A percentile compares a stretch with the other conserved stretches of the same genome.
phyloP scores from a whole-genome alignment of 2,329 filamentous ascomycete genomes.

The Dactylella cylindrospora region DNA sequence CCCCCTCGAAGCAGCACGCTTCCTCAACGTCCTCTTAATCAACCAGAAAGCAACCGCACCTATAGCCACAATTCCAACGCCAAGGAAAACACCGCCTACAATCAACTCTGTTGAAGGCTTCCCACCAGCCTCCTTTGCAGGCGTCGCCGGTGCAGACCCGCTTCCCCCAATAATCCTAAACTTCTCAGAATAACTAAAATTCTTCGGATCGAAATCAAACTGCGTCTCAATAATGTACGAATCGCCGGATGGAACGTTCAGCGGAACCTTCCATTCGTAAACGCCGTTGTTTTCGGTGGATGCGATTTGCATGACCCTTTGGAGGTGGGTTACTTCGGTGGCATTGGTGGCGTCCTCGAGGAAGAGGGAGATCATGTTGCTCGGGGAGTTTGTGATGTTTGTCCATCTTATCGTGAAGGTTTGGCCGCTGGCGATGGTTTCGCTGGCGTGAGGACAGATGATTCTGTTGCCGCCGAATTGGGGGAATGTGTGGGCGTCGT shows the following conservation, averaged over 20 bases:
- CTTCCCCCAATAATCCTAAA: slow-evolving; percentile 3
- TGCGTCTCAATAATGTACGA: slow-evolving; percentile 1
- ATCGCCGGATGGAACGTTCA: background rate
- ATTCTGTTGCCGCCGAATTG: slow-evolving; percentile 4
- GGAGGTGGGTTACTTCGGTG: background rate
- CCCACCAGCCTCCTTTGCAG: background rate
- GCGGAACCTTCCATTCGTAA: background rate
- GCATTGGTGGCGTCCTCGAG: slow-evolving; percentile 1
- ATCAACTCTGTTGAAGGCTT: background rate
- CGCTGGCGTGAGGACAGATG: background rate
- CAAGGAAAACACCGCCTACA: background rate
- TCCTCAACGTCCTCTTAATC: background rate
- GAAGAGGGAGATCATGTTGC: background rate
- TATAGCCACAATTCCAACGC: background rate
- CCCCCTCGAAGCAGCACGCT: background rate
- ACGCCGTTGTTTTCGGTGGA: slow-evolving; percentile 2
- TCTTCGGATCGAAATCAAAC: background rate
- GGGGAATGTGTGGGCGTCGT: background rate
- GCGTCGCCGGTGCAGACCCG: background rate
- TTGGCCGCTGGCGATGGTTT: background rate
- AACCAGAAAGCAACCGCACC: background rate
- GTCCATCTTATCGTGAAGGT: background rate
- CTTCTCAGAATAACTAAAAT: slow-evolving; percentile 8
- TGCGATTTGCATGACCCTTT: background rate
- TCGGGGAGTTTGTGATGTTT: slow-evolving; percentile 2